phyloP scores from a whole-genome alignment of 345 rosid genomes.

The Eutrema heterophyllum region DNA sequence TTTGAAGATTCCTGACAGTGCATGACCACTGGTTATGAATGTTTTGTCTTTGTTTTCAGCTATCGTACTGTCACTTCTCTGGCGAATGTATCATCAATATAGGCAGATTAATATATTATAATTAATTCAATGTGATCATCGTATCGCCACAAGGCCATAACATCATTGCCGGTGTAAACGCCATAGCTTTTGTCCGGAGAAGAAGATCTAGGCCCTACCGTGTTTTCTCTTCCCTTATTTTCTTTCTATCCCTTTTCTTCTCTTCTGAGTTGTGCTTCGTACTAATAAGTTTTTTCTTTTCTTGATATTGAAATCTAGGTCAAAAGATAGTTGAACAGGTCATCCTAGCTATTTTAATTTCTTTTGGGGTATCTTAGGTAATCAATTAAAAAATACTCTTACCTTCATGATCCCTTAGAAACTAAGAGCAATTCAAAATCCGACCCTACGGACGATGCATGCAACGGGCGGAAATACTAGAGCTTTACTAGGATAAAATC shows the following conservation, averaged over 20 bases:
- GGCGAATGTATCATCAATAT: neutral
- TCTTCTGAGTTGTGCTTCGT: constrained; percentile 44
- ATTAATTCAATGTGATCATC: neutral
- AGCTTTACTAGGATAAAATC: too few relatives aligned
- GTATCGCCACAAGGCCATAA: neutral
- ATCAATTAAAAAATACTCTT: too few relatives aligned
- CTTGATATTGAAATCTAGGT: too few relatives aligned
- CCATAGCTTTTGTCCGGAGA: neutral
- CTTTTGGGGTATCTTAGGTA: too few relatives aligned
- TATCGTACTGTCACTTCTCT: neutral
- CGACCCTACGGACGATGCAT: too few relatives aligned
- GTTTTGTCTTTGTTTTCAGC: neutral
- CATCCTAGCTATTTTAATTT: too few relatives aligned
- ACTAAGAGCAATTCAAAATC: too few relatives aligned
- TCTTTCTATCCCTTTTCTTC: constrained; percentile 30
- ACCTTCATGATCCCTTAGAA: too few relatives aligned
- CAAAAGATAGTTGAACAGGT: too few relatives aligned
- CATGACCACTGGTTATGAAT: neutral
- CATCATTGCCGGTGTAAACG: neutral
- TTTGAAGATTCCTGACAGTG: constrained; percentile 54
- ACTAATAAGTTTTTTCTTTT: constrained; percentile 34
- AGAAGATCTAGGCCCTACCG: neutral
- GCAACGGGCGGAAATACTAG: too few relatives aligned
- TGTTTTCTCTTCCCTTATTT: neutral
- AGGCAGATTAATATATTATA: neutral